Evolutionary conservation across 2,329 filamentous ascomycete genomes (phyloP).

Genomic region (Calonectria pauciramosa): DNA sequence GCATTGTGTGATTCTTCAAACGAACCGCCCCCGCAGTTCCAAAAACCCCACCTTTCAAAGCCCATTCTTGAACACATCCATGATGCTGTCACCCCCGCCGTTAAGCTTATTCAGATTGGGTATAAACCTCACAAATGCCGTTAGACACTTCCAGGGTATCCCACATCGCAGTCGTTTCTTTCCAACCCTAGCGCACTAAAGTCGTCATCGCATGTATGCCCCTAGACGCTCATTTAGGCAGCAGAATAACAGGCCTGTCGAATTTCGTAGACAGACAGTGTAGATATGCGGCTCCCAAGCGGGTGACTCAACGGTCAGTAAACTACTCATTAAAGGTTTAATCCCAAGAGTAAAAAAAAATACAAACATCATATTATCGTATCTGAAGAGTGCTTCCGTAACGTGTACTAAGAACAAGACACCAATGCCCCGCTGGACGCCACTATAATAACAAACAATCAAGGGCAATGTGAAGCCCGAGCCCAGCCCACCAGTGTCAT

Average conservation of each 20-base stretch:
- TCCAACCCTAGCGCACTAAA: background rate
- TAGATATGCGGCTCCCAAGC: too few relatives aligned
- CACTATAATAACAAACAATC: conserved; percentile 25
- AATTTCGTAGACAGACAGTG: background rate
- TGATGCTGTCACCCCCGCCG: background rate
- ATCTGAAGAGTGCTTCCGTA: conserved; percentile 28
- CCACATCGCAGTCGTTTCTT: background rate
- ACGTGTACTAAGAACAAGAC: conserved; percentile 18
- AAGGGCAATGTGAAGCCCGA: conserved; percentile 17
- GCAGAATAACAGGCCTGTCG: conserved; percentile 9
- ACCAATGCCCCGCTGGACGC: conserved; percentile 23
- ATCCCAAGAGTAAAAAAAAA: background rate
- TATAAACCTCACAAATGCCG: background rate
- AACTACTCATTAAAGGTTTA: background rate
- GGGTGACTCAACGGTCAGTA: background rate
- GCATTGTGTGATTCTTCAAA: background rate
- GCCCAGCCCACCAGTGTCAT: conserved; percentile 22
- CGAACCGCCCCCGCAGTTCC: background rate
- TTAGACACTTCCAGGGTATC: background rate
- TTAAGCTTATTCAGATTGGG: conserved; percentile 4
- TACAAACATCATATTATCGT: conserved; percentile 28
- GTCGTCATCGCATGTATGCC: background rate
- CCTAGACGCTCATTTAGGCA: conserved; percentile 12
- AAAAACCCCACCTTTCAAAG: background rate
- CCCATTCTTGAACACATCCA: background rate